Conservation (phyloP, 2,329 filamentous ascomycete genomes). For the Harringtonia aguacate region DNA sequence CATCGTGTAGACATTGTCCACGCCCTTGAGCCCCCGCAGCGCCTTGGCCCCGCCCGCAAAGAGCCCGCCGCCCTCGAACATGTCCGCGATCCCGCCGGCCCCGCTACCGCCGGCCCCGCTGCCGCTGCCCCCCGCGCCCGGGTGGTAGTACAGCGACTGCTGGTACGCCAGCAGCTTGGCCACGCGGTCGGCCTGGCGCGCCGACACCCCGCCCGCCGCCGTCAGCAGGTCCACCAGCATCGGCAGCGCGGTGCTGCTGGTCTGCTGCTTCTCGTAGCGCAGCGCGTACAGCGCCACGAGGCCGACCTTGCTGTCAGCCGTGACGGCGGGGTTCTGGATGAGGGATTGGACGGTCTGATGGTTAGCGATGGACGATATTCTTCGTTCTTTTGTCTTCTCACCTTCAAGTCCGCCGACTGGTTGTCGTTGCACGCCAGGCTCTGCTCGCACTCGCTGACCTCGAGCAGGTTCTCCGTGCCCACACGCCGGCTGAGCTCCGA, state of each 20-base stretch:
- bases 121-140: slow-evolving; percentile 62
- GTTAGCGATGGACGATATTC: neutral
- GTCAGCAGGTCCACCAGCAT: slow-evolving; percentile 79
- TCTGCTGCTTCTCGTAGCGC: slow-evolving; percentile 78
- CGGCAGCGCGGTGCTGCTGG: slow-evolving; percentile 71
- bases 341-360: slow-evolving; percentile 69
- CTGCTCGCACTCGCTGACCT: slow-evolving; percentile 94
- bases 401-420: slow-evolving; percentile 82
- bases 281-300: slow-evolving; percentile 91
- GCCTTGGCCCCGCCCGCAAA: slow-evolving; percentile 63
- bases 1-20: slow-evolving; percentile 98
- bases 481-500: slow-evolving; percentile 86
- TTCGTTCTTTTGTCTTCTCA: too few relatives aligned
- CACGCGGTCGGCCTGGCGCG: slow-evolving; percentile 67
- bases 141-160: slow-evolving; percentile 74
- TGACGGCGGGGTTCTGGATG: slow-evolving; percentile 69
- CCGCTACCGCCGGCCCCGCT: slow-evolving; percentile 61
- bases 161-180: slow-evolving; percentile 77
- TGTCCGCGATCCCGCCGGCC: slow-evolving; percentile 73
- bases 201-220: slow-evolving; percentile 71
- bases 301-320: slow-evolving; percentile 73
- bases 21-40: slow-evolving; percentile 90
- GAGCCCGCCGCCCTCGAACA: slow-evolving; percentile 85
- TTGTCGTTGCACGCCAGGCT: slow-evolving; percentile 96
- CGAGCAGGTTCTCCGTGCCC: slow-evolving; percentile 75